phyloP scores from a whole-genome alignment of 140 eudicot species.

The Cichorium intybus region DNA sequence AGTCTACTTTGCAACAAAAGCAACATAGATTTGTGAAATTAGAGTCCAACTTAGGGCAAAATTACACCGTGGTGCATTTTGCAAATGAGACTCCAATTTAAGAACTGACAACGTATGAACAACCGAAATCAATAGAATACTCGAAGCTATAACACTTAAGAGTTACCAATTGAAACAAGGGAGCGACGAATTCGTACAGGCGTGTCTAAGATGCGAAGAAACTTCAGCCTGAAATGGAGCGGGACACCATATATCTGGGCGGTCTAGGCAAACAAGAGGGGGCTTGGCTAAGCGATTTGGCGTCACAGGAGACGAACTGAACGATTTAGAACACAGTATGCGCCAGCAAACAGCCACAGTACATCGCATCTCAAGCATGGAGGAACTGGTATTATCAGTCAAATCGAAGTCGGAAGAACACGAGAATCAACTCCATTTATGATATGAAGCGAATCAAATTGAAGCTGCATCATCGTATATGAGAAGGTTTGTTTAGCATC shows the following conservation, averaged over 20 bases:
- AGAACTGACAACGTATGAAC: not conserved
- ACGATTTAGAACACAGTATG: not conserved
- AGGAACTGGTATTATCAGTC: not conserved
- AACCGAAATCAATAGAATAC: not conserved
- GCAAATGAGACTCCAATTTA: not conserved
- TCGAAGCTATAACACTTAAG: not conserved
- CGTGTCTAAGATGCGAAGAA: slow-evolving; percentile 7
- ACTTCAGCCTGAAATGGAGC: not conserved
- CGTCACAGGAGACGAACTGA: slow-evolving; percentile 4
- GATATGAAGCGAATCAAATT: not conserved
- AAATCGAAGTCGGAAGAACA: slow-evolving; percentile 1
- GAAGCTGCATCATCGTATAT: not conserved
- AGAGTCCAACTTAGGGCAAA: not conserved
- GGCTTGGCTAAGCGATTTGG: slow-evolving; percentile 1
- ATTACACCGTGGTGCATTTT: not conserved
- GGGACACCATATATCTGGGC: slow-evolving; percentile 1
- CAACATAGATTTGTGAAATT: not conserved
- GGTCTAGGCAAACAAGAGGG: slow-evolving; percentile 1
- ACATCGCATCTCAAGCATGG: slow-evolving; percentile 1
- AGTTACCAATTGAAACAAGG: not conserved
- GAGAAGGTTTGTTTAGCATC: slow-evolving; percentile 4
- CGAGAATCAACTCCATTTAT: not conserved
- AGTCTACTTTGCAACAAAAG: slow-evolving; percentile 1
- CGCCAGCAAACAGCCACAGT: slow-evolving; percentile 8
- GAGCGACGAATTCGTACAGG: not conserved